These are phyloP conservation scores for Atkinsonella hypoxylon DNA, from an alignment of 2,329 filamentous ascomycete species.

Conservation along the genomic window DNA sequence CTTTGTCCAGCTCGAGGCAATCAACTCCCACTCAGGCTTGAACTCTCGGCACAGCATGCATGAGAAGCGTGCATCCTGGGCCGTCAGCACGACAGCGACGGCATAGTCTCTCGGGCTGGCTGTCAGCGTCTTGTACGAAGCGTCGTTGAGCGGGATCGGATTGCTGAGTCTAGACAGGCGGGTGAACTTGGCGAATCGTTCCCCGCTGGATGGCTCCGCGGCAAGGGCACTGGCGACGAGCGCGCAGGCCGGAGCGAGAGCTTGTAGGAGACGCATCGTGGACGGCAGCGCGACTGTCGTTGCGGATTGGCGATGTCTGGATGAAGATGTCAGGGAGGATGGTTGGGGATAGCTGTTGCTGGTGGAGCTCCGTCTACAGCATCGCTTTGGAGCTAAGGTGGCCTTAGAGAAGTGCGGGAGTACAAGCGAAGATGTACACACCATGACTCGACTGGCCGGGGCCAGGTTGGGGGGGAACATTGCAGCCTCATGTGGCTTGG, in stretches of 20 bases:
- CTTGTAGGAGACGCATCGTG: conserved; percentile 58
- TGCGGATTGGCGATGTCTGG: conserved; percentile 7
- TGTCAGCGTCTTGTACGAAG: conserved; percentile 63
- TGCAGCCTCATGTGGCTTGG: not conserved
- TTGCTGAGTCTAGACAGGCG: conserved; percentile 50
- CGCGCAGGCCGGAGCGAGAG: conserved; percentile 51
- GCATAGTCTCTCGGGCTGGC: conserved; percentile 71
- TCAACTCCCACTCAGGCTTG: conserved; percentile 84
- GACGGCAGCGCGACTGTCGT: conserved; percentile 6
- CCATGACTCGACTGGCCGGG: not conserved
- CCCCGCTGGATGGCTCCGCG: conserved; percentile 49
- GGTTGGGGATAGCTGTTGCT: conserved; percentile 1
- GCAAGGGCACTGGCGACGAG: conserved; percentile 47
- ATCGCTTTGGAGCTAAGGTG: conserved; percentile 22
- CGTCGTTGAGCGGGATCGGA: conserved; percentile 69
- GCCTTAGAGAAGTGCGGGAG: too few relatives aligned
- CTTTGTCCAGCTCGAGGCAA: conserved; percentile 77
- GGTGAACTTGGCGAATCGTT: conserved; percentile 62
- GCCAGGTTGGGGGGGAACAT: not conserved
- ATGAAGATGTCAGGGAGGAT: not conserved
- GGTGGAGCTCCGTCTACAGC: conserved; percentile 10
- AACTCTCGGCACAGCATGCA: conserved; percentile 84
- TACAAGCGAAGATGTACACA: not conserved
- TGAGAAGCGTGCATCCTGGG: conserved; percentile 69
- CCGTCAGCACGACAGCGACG: conserved; percentile 73